These are phyloP conservation scores for Exidia glandulosa DNA, from an alignment of 768 basidiomycete genomes.

Conservation along the genomic window DNA sequence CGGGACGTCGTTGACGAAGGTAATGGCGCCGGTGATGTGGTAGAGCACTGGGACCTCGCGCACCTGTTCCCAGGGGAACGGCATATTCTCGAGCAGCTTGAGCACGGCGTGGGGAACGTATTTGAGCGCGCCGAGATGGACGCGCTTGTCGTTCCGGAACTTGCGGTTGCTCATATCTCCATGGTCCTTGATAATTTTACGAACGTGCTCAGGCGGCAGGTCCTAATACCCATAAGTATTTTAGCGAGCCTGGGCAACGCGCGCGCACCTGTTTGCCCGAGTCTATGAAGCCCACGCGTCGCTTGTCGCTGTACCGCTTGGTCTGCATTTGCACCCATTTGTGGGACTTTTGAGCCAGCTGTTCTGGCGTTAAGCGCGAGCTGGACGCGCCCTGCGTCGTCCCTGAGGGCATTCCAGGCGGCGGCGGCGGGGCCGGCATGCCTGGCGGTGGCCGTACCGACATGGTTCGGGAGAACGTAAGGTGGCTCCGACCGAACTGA, in stretches of 20 bases:
- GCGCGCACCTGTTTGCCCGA: slow-evolving; percentile 80
- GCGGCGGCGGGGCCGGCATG: slow-evolving; percentile 18
- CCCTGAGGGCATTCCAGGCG: slow-evolving; percentile 16
- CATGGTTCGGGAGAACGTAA: no score
- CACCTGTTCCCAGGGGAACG: slow-evolving; percentile 97
- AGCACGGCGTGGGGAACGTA: slow-evolving; percentile 99
- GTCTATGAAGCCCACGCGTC: slow-evolving; percentile 80
- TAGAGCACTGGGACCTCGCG: slow-evolving; percentile 97
- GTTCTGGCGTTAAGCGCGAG: slow-evolving; percentile 46
- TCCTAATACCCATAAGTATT: slow-evolving; percentile 41
- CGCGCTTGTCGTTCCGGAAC: slow-evolving; percentile 98
- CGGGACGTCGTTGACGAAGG: slow-evolving; percentile 97
- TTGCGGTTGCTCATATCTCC: slow-evolving; percentile 99
- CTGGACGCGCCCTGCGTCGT: slow-evolving; percentile 21
- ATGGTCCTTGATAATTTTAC: slow-evolving; percentile 99
- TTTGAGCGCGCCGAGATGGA: slow-evolving; percentile 94
- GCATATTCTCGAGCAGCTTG: slow-evolving; percentile 98
- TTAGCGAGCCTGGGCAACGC: neutral
- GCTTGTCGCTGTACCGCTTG: slow-evolving; percentile 85
- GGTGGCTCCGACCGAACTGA: no score
- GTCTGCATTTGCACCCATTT: slow-evolving; percentile 95
- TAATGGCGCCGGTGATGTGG: slow-evolving; percentile 98
- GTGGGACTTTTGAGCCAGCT: slow-evolving; percentile 82
- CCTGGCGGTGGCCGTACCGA: slow-evolving; percentile 17
- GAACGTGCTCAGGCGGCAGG: slow-evolving; percentile 91